Evolutionary conservation across 441 rosid genomes (phyloP), one percentile per base, ranked within the genome.

Genomic region (Kokia cookei): DNA sequence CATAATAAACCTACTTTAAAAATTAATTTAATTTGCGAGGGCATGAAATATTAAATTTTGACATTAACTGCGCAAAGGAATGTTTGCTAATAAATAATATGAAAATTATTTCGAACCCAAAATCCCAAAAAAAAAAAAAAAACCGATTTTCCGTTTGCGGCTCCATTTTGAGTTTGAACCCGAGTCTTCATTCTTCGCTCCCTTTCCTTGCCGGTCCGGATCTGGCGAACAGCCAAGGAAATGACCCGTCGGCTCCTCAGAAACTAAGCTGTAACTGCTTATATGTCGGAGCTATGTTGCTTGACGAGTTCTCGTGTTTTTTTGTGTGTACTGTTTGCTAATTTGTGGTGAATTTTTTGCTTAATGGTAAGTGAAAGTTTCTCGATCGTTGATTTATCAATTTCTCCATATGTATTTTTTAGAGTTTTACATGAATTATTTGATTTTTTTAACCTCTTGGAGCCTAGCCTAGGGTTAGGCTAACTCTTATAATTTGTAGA

Each of bases 161-260:
- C 69, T 22, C 7, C 10, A 58, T 22, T 64, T 45, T 47, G 15
- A 47, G 4, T 47, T 47, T 62, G 67, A 68, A 74, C 75, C 37
- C 32, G 14, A 61, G 58, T 72, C 77, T 68, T 68, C 24, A 9
- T 26, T 29, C 43, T 50, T 69, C 47, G 17, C 59, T 6, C 17
- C n/a, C 57, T 63, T 17, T 29, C 13, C 60, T 45, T 7, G 7
- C 37, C 37, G 37, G 37, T 32, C 37, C 37, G 37, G 37, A 55
- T 77, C 29, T 32, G 62, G 15, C 50, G 79, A 78, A 78, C 69
- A 51, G 35, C 14, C 47, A 73, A 19, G 61, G 63, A 78, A 80
- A 66, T 51, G 67, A 37, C 14, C 14, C 14, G 50, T 27, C 27
- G 19, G 8, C 50, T 63, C 27, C 67, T n/a, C 50, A 9, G 24